Conservation (phyloP, 1,284 basidiomycete genomes). For the Anthracocystis panici-leucophaei region DNA sequence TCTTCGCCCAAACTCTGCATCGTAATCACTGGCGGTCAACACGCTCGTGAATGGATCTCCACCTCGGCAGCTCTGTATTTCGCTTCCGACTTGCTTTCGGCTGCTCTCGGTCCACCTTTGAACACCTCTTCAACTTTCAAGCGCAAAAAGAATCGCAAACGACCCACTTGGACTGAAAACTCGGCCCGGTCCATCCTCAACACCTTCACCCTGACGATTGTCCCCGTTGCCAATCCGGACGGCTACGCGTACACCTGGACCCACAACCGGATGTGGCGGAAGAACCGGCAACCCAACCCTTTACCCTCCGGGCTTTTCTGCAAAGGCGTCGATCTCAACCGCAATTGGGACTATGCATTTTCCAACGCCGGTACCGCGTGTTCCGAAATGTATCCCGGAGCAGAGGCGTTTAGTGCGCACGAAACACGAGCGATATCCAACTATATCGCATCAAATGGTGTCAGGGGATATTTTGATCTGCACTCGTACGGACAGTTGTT, state of each 20-base stretch:
- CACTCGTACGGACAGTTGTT: conserved; percentile 82
- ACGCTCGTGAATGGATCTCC: conserved; percentile 77
- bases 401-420: conserved; percentile 74
- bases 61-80: conserved; percentile 81
- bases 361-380: conserved; percentile 71
- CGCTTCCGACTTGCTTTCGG: conserved; percentile 29
- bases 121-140: not conserved
- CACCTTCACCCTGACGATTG: conserved; percentile 79
- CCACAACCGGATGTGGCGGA: conserved; percentile 81
- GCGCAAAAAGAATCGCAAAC: conserved; percentile 13
- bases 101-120: conserved; percentile 18
- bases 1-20: conserved; percentile 20
- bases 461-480: conserved; percentile 79
- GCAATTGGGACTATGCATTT: conserved; percentile 75
- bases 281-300: conserved; percentile 76
- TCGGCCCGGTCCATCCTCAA: conserved; percentile 72
- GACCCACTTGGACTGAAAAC: conserved; percentile 16
- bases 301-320: conserved; percentile 70
- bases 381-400: conserved; percentile 48
- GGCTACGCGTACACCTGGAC: conserved; percentile 80
- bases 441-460: conserved; percentile 74
- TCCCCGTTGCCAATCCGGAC: conserved; percentile 85
- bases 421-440: conserved; percentile 82
- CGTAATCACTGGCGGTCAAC: conserved; percentile 40
- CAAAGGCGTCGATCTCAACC: conserved; percentile 79